Base-by-base conservation (phyloP, 768 basidiomycete genomes). In the Phlebiopsis gigantea region DNA sequence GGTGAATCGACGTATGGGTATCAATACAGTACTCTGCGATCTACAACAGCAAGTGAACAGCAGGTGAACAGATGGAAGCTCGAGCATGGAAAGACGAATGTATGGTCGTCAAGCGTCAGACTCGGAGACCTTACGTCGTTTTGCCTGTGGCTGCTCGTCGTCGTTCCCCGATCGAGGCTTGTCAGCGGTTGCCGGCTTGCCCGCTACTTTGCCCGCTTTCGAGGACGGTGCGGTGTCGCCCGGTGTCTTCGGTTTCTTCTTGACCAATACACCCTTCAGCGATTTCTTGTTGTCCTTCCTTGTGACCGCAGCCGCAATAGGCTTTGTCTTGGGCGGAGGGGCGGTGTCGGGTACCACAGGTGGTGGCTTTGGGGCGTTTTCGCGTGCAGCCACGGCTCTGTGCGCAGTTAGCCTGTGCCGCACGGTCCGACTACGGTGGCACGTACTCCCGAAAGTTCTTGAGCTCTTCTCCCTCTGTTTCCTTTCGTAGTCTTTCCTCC, bases 251-350 rank as follows among this genome's bases (percentile, higher is more conserved):
- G 74, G 57, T 68, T 82, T 90, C 70, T 85, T 91, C 75, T 90
- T 93, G 48, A 90, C 82, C 15, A 93, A 73, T 7, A 91, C 86
- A 19, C 90, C 90, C 65, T 90, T 93, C 43, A 93, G 73, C 2
- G 78, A 68, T 61, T 79, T 81, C 70, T 89, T 91, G 30, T 67
- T 62, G 39, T 87, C 83, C 66, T 86, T 92, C 71, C 81, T 87
- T 24, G 69, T 65, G 10, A 64, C 57, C 14, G 64, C 57, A 39
- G 34, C 34, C 21, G 69, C 44, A n/a, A 66, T 43, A 26, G 69
- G 56, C 30, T 71, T 75, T 29, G 56, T 22, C 55, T 66, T 67
- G 17, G 65, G 26, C 29, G 62, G 44, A n/a, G 67, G 53, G 19
- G 62, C 55, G 15, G 62, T 50, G 29, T 68, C 58, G 22, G 69